A percentile compares a stretch with the other conserved stretches of the same genome.
These are phyloP conservation scores for Nepenthes alata DNA, from an alignment of 179 eudicot genomes.

Conservation along the genomic window DNA sequence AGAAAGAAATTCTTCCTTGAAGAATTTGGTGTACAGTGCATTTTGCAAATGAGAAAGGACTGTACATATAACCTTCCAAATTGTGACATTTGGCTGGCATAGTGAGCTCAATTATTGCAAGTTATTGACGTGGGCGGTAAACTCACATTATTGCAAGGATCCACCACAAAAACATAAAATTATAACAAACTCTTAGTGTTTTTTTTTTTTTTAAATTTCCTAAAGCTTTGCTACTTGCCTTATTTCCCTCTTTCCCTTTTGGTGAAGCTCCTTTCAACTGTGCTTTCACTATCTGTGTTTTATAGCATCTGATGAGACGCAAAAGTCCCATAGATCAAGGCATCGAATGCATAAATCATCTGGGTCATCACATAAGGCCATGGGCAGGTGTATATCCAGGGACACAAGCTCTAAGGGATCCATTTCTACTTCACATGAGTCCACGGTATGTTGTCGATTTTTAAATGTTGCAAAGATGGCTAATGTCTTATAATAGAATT, in stretches of 20 bases:
- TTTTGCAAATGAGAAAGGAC: too few species aligned
- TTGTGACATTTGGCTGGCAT: too few species aligned
- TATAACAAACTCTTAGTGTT: neutral
- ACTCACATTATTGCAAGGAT: too few species aligned
- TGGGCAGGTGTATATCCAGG: conserved; percentile 40
- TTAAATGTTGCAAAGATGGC: too few species aligned
- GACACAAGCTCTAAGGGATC: conserved; percentile 50
- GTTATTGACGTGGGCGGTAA: too few species aligned
- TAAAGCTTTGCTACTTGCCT: too few species aligned
- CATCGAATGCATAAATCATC: conserved; percentile 34
- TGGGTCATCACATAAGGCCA: conserved; percentile 33
- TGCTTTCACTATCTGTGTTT: conserved; percentile 9
- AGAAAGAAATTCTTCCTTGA: too few species aligned
- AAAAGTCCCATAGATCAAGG: conserved; percentile 54
- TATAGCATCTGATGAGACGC: conserved; percentile 55
- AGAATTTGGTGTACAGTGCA: too few species aligned
- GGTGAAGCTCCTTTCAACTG: conserved; percentile 17
- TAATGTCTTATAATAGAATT: too few species aligned
- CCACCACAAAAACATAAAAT: too few species aligned
- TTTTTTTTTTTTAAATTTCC: neutral
- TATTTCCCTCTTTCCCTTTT: conserved; percentile 5
- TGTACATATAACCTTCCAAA: too few species aligned
- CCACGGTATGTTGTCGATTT: conserved; percentile 20
- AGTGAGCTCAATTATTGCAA: too few species aligned
- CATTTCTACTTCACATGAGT: conserved; percentile 23